Conservation (phyloP, 2,329 filamentous ascomycete species). For the Exophiala spinifera region DNA sequence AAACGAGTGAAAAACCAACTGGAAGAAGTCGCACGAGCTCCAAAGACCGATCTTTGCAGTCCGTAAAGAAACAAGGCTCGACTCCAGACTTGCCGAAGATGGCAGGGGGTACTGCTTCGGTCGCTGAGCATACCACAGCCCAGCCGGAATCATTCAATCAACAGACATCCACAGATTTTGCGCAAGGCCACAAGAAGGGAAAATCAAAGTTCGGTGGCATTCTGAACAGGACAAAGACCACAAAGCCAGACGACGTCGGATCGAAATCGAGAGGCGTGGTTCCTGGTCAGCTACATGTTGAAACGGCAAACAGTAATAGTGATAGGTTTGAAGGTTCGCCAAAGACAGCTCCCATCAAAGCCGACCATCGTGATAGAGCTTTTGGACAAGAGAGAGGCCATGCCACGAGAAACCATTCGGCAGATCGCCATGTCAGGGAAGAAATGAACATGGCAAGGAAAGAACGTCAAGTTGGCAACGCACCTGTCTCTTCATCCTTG, state of each 20-base stretch:
- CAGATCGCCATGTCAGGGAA: conserved; percentile 55
- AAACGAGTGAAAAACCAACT: conserved; percentile 29
- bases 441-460: conserved; percentile 25
- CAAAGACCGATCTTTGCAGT: conserved; percentile 40
- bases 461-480: conserved; percentile 16
- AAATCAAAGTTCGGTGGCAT: conserved; percentile 47
- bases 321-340: conserved; percentile 29
- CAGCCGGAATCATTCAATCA: background rate
- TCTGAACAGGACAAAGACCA: conserved; percentile 44
- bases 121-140: conserved; percentile 7
- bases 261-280: conserved; percentile 16
- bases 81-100: conserved; percentile 41
- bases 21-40: conserved; percentile 42
- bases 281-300: conserved; percentile 23
- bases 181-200: conserved; percentile 36
- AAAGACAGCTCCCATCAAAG: conserved; percentile 58
- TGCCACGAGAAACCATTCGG: conserved; percentile 66
- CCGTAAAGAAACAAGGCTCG: conserved; percentile 40
- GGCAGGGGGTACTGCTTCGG: conserved; percentile 26
- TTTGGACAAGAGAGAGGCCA: conserved; percentile 67
- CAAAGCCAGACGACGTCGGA: conserved; percentile 40
- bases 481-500: conserved; percentile 46
- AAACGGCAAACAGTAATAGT: conserved; percentile 30
- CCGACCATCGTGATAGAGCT: conserved; percentile 59
- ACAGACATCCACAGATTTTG: conserved; percentile 8